phyloP scores from a whole-genome alignment of 495 filamentous ascomycete genomes.

The Podospora pseudoanserina region DNA sequence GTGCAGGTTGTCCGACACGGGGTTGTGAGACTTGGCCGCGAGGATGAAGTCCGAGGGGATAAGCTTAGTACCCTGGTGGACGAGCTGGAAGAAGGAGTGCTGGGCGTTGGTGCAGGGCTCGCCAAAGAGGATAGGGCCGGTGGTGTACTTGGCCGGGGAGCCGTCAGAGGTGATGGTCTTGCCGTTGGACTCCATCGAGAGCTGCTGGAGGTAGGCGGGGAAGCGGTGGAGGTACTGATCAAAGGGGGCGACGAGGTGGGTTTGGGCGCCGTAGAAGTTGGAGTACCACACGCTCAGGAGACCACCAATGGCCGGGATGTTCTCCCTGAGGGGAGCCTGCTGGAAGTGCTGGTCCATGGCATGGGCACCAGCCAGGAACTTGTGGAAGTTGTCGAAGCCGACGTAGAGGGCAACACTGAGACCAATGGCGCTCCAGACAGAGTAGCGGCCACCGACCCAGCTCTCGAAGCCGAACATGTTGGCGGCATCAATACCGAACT shows the following conservation, averaged over 20 bases:
- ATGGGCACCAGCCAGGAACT: conserved; percentile 92
- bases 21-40: conserved; percentile 94
- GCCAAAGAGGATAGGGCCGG: conserved; percentile 87
- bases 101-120: conserved; percentile 98
- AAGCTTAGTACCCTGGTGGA: conserved; percentile 98
- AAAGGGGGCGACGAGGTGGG: conserved; percentile 94
- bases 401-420: conserved; percentile 91
- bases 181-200: conserved; percentile 99
- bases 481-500: conserved; percentile 94
- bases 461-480: conserved; percentile 99
- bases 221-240: conserved; percentile 99
- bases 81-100: conserved; percentile 99
- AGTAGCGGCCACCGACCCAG: conserved; percentile 98
- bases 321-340: conserved; percentile 82
- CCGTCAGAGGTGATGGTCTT: conserved; percentile 93
- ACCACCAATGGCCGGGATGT: conserved; percentile 90
- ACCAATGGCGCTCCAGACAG: conserved; percentile 97
- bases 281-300: conserved; percentile 97
- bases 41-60: conserved; percentile 98
- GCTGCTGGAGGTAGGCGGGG: conserved; percentile 96
- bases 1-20: conserved; percentile 83
- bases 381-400: conserved; percentile 93
- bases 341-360: conserved; percentile 99
- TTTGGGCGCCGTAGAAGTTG: conserved; percentile 96
- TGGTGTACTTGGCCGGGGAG: conserved; percentile 93